Base-by-base conservation (phyloP, 345 rosid species). In the Sapria himalayana region DNA sequence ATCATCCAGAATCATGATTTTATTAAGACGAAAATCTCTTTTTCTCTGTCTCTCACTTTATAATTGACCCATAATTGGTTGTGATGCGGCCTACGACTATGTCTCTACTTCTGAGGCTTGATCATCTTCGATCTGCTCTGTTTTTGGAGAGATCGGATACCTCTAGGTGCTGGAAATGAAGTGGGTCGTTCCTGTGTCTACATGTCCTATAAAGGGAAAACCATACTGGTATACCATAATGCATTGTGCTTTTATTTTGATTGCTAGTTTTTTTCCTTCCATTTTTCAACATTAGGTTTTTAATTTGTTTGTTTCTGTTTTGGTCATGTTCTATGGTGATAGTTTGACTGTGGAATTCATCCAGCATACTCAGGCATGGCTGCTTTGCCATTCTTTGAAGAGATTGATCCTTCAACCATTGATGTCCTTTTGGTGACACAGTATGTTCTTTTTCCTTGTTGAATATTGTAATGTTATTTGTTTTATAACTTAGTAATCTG, bases 331-430 rank as follows among this genome's bases (percentile, higher is more conserved):
- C 22, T 19, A 47, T 34, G 25, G 4, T 46, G 53, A n/a, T 49
- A 85, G 93, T 81, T 85, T 51, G 94, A 85, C 50, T 85, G 94
- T 48, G 96, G 96, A 42, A 85, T 85, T 56, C 79, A 86, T 45
- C 97, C 80, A 4, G 89, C 73, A 20, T 86, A 81, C 43, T 67
- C 85, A 0, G 97, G 97, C 6, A 81, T 86, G 97, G 72, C 94
- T 32, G 92, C 97, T 20, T 59, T 81, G 53, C 94, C 92, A 10
- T 81, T 81, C 60, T 81, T 81, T 25, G 94, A 86, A 67, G 96
- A 85, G 49, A 85, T 85, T 45, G 96, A 81, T 61, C 96, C 96
- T 57, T 81, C 94, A 7, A 23, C 66, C 22, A 64, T 81, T 40
- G 97, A 85, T 43, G 89, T 78, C 3, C 94, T 85, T 47, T 77